phyloP scores from a whole-genome alignment of 345 rosid genomes.

The Eucalyptus polybractea region DNA sequence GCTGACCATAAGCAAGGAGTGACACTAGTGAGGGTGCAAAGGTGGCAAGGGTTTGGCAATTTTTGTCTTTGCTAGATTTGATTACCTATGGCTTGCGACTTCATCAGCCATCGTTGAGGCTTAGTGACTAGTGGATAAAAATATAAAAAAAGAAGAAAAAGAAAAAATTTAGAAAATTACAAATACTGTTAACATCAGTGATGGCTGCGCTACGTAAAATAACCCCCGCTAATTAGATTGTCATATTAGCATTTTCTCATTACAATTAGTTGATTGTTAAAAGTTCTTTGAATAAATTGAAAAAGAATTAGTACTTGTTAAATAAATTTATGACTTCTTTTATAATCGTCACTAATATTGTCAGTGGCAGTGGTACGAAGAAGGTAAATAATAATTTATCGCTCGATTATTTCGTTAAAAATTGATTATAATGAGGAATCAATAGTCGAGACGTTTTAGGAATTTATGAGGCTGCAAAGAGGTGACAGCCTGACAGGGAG shows the following conservation, averaged over 20 bases:
- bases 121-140: accelerated
- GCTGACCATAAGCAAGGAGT: accelerated
- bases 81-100: no score
- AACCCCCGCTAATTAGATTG: accelerated
- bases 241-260: background rate
- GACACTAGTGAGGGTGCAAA: background rate
- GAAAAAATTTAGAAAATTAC: no score
- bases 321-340: background rate
- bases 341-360: background rate
- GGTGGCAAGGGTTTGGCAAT: background rate
- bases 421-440: background rate
- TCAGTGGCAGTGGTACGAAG: background rate
- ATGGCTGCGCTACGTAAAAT: accelerated
- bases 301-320: background rate
- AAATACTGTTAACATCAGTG: no score
- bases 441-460: background rate
- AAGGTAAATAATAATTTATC: background rate
- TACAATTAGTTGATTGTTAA: accelerated
- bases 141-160: no score
- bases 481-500: background rate
- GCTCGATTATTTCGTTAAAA: background rate
- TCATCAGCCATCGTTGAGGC: accelerated
- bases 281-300: background rate
- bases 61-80: background rate
- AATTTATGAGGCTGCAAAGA: background rate